These are phyloP conservation scores for Zea mays DNA, from an alignment of 176 grass and related monocot genomes.

Conservation along the genomic window Zm-B73-REFERENCE-NAM-5.0 NC_050103.1:142160501-142161000, in stretches of 20 bases:
- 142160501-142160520: conserved; percentile 80
- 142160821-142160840: conserved; percentile 86
- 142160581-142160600: conserved; percentile 98
- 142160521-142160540: conserved; percentile 93
- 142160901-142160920: conserved; percentile 92
- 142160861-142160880: conserved; percentile 64
- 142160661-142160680: conserved; percentile 99
- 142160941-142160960: conserved; percentile 86
- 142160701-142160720: conserved; percentile 75
- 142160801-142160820: conserved; percentile 88
- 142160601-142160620: conserved; percentile 78
- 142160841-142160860: conserved; percentile 86
- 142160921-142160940: conserved; percentile 90
- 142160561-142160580: conserved; percentile 84
- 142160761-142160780: conserved; percentile 83
- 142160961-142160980: conserved; percentile 84
- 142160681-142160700: conserved; percentile 89
- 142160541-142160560: conserved; percentile 99
- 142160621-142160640: conserved; percentile 74
- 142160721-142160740: conserved; percentile 72
- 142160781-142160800: conserved; percentile 94
- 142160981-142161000: conserved; percentile 64
- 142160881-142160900: conserved; percentile 82
- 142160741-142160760: conserved; percentile 80
- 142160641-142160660: conserved; percentile 85